Evolutionary conservation across 2,329 filamentous ascomycete genomes (phyloP).

Genomic region (Neofusicoccum laricinum): DNA sequence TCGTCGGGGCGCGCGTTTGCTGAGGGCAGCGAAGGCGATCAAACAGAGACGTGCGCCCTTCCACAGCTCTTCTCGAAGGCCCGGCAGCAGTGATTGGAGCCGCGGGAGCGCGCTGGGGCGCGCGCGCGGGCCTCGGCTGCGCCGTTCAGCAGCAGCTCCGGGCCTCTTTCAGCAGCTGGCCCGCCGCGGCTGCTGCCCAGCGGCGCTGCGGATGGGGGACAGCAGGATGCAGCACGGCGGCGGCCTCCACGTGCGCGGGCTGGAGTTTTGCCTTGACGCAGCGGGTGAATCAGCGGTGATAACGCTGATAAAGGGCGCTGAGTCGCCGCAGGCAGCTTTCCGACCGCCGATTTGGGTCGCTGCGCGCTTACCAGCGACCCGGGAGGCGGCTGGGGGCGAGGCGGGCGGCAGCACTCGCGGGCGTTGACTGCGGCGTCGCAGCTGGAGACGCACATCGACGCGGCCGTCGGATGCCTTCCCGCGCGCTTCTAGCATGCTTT

Average conservation of each 20-base stretch:
- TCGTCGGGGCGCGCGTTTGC: neutral
- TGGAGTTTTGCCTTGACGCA: conserved; percentile 15
- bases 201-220: neutral
- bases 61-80: conserved; percentile 29
- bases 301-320: conserved; percentile 24
- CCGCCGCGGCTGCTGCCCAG: conserved; percentile 4
- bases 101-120: neutral
- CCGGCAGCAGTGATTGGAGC: conserved; percentile 6
- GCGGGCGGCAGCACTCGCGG: neutral
- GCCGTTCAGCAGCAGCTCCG: conserved; percentile 1
- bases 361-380: conserved; percentile 28
- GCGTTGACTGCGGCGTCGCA: conserved; percentile 19
- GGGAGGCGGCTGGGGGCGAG: conserved; percentile 26
- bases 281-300: conserved; percentile 7
- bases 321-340: conserved; percentile 18
- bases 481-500: conserved; percentile 25
- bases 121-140: neutral
- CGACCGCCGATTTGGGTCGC: conserved; percentile 18
- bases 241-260: conserved; percentile 11
- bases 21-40: conserved; percentile 20
- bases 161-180: neutral
- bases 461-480: conserved; percentile 22
- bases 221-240: conserved; percentile 1
- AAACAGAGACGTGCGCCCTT: conserved; percentile 24
- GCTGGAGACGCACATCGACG: conserved; percentile 29